Conservation (phyloP, 768 basidiomycete species). For the Kwoniella sp. region DNA sequence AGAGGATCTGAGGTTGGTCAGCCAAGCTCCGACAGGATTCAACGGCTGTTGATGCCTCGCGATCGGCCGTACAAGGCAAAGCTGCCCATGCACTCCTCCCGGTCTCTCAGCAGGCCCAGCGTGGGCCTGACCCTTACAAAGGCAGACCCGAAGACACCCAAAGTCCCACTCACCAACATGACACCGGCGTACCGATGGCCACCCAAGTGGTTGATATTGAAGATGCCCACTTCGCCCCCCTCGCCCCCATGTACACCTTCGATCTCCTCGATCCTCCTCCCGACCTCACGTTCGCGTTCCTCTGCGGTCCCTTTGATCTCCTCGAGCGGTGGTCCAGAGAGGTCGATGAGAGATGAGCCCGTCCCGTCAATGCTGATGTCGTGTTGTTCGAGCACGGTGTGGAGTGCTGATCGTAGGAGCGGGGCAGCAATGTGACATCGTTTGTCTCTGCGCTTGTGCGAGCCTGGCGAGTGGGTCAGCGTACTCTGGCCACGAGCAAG, state of each 20-base stretch:
- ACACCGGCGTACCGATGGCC: constrained; percentile 92
- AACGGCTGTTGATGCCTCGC: too few species aligned
- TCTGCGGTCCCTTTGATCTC: constrained; percentile 56
- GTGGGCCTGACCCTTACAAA: not conserved
- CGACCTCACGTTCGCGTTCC: constrained; percentile 59
- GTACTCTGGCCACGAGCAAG: not conserved
- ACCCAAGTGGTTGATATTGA: constrained; percentile 84
- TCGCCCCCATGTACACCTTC: constrained; percentile 59
- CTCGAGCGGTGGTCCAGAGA: constrained; percentile 59
- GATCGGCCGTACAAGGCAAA: too few species aligned
- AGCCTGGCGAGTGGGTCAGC: constrained; percentile 58
- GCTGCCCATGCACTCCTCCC: too few species aligned
- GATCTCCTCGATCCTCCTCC: constrained; percentile 55
- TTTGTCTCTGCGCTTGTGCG: constrained; percentile 88
- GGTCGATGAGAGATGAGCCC: constrained; percentile 38
- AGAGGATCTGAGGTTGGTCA: constrained; percentile 65
- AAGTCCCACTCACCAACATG: constrained; percentile 67
- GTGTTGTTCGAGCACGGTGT: constrained; percentile 61
- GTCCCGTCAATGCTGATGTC: constrained; percentile 40
- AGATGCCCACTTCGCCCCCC: constrained; percentile 62
- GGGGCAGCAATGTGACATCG: constrained; percentile 84
- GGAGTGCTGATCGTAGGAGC: constrained; percentile 43
- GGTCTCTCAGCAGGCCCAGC: too few species aligned
- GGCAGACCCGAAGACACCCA: not conserved
- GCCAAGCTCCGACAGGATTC: too few species aligned